phyloP scores from a whole-genome alignment of 257 asterid genomes.

The Jacaranda mimosifolia region DNA sequence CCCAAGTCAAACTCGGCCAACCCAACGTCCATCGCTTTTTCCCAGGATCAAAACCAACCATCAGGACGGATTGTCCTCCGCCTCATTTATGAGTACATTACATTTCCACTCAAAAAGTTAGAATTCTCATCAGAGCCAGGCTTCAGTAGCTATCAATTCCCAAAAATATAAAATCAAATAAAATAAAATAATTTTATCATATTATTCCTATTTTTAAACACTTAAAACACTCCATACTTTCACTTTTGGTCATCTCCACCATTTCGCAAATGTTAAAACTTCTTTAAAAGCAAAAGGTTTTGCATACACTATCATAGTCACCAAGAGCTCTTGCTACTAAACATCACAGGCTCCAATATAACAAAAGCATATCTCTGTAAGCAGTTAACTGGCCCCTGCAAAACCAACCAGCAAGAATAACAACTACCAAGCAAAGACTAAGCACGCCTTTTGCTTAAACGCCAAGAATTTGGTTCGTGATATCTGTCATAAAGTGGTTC shows the following conservation, averaged over 20 bases:
- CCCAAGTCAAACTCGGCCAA: too few relatives aligned
- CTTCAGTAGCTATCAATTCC: not conserved
- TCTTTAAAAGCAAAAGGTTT: not conserved
- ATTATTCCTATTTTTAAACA: not conserved
- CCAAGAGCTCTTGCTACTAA: not conserved
- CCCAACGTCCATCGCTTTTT: too few relatives aligned
- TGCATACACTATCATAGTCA: not conserved
- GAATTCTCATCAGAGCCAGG: not conserved
- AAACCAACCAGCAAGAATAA: slow-evolving; percentile 38
- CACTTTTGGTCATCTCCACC: not conserved
- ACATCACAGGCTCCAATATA: not conserved
- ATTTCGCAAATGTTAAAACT: not conserved
- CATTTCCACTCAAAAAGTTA: not conserved
- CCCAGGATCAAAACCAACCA: too few relatives aligned
- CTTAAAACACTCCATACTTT: not conserved
- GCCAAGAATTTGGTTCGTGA: slow-evolving; percentile 96
- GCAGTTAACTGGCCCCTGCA: not conserved
- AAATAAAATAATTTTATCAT: not conserved
- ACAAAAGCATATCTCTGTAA: not conserved
- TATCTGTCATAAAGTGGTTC: slow-evolving; percentile 95
- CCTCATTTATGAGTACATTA: not conserved
- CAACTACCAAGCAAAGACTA: slow-evolving; percentile 42
- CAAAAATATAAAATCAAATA: too few relatives aligned
- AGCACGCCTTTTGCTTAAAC: slow-evolving; percentile 94
- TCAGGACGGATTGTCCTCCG: not conserved